Evolutionary conservation across 805 yeast species (phyloP).

Genomic region (Starmerella scarabaei): DNA sequence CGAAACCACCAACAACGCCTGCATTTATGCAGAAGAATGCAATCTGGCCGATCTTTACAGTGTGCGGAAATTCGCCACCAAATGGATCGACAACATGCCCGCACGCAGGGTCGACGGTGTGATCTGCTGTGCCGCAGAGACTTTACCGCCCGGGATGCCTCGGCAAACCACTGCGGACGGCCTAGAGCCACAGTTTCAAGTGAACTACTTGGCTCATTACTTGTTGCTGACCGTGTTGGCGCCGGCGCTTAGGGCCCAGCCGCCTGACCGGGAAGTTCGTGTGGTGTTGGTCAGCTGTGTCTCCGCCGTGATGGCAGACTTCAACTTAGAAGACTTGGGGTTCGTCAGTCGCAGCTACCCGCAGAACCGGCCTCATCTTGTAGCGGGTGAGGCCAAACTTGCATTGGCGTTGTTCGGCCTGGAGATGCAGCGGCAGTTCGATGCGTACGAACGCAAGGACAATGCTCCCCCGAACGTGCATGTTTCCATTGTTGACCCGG

Average conservation of each 20-base stretch:
- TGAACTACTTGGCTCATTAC: slow-evolving; percentile 68
- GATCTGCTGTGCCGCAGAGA: slow-evolving; percentile 74
- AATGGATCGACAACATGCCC: slow-evolving; percentile 83
- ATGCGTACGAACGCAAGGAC: slow-evolving; percentile 51
- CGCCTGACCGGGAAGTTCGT: slow-evolving; percentile 89
- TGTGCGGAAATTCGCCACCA: slow-evolving; percentile 80
- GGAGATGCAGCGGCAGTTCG: slow-evolving; percentile 59
- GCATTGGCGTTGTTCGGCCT: slow-evolving; percentile 61
- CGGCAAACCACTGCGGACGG: slow-evolving; percentile 69
- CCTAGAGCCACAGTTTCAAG: slow-evolving; percentile 69
- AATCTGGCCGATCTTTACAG: slow-evolving; percentile 63
- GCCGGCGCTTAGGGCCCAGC: slow-evolving; percentile 81
- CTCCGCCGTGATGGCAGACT: slow-evolving; percentile 57
- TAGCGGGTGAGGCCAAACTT: slow-evolving; percentile 72
- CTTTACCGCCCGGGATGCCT: slow-evolving; percentile 53
- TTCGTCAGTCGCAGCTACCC: slow-evolving; percentile 46
- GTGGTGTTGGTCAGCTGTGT: slow-evolving; percentile 68
- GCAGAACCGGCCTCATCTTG: slow-evolving; percentile 50
- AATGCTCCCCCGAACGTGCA: slow-evolving; percentile 52
- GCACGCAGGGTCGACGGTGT: slow-evolving; percentile 87
- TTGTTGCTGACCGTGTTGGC: slow-evolving; percentile 66
- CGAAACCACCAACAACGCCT: slow-evolving; percentile 48
- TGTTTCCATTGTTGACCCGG: slow-evolving; percentile 76
- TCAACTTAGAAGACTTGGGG: slow-evolving; percentile 50
- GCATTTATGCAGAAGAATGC: slow-evolving; percentile 85